These are phyloP conservation scores for Pseudotsuga menziesii DNA, from an alignment of 75 land plant species.

Conservation along the genomic window DNA sequence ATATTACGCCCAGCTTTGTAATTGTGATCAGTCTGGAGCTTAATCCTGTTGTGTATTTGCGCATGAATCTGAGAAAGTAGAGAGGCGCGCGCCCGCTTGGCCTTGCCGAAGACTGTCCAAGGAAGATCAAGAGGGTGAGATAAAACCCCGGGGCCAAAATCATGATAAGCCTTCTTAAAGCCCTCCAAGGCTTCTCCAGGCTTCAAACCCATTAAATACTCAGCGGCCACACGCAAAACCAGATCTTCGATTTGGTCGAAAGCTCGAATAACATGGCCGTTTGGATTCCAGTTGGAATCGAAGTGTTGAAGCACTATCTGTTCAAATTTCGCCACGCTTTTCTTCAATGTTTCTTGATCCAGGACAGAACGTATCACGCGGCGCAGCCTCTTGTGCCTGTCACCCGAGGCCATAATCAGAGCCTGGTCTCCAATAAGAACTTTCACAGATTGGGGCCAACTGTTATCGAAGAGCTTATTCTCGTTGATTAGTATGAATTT, in stretches of 20 bases:
- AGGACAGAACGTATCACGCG: background rate
- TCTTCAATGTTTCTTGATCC: background rate
- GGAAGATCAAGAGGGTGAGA: background rate
- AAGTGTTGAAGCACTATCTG: background rate
- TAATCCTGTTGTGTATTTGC: background rate
- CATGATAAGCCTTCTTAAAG: background rate
- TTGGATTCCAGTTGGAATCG: background rate
- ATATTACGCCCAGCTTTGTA: too few species aligned
- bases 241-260: background rate
- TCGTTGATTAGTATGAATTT: background rate
- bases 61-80: background rate
- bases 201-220: slow-evolving; percentile 8
- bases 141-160: background rate
- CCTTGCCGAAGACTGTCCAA: background rate
- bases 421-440: background rate
- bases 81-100: background rate
- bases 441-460: background rate
- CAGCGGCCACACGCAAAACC: background rate
- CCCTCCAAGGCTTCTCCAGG: background rate
- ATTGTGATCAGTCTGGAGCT: background rate
- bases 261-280: background rate
- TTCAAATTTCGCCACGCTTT: background rate
- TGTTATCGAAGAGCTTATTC: background rate
- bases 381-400: background rate
- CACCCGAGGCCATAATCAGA: background rate